These are phyloP conservation scores for Rhizophora apiculata DNA, from an alignment of 345 rosid genomes.

Conservation along the genomic window DNA sequence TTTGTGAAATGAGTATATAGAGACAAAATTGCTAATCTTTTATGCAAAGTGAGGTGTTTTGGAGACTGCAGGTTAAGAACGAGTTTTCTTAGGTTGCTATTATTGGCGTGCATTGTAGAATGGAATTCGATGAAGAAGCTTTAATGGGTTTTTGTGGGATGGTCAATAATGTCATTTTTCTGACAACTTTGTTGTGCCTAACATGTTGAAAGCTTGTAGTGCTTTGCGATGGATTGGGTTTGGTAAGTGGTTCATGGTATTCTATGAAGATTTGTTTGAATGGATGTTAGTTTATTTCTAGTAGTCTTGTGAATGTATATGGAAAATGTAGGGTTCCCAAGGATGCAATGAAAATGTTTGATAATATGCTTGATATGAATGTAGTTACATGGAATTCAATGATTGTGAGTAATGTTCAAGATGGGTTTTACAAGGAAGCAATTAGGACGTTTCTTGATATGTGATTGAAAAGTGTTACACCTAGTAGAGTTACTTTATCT, in stretches of 20 bases:
- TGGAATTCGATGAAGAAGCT: constrained; percentile 49
- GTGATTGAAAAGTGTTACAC: constrained; percentile 52
- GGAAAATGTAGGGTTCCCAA: constrained; percentile 57
- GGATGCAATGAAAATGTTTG: constrained; percentile 62
- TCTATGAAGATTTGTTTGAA: constrained; percentile 49
- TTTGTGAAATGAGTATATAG: too few species aligned
- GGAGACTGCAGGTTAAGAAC: constrained; percentile 42
- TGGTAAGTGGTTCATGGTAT: constrained; percentile 69
- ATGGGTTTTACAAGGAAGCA: constrained; percentile 57
- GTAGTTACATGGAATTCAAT: constrained; percentile 62
- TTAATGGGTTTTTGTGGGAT: constrained; percentile 54
- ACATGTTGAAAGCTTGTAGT: constrained; percentile 70
- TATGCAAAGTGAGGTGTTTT: constrained; percentile 58
- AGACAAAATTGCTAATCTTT: constrained; percentile 38
- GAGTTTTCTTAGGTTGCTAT: constrained; percentile 86
- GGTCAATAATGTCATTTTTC: constrained; percentile 47
- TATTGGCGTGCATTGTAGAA: constrained; percentile 60
- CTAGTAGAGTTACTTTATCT: constrained; percentile 54
- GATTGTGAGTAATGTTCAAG: constrained; percentile 56
- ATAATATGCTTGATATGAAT: constrained; percentile 48
- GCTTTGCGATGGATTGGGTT: constrained; percentile 47
- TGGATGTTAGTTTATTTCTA: constrained; percentile 64
- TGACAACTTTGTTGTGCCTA: constrained; percentile 73
- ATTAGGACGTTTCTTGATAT: constrained; percentile 41
- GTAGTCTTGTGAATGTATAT: constrained; percentile 67